Percentiles rank a stretch among this genome's conserved stretches.
These are phyloP conservation scores for Termitomyces eurrhizus DNA, from an alignment of 768 basidiomycete genomes.

Conservation along the genomic window DNA sequence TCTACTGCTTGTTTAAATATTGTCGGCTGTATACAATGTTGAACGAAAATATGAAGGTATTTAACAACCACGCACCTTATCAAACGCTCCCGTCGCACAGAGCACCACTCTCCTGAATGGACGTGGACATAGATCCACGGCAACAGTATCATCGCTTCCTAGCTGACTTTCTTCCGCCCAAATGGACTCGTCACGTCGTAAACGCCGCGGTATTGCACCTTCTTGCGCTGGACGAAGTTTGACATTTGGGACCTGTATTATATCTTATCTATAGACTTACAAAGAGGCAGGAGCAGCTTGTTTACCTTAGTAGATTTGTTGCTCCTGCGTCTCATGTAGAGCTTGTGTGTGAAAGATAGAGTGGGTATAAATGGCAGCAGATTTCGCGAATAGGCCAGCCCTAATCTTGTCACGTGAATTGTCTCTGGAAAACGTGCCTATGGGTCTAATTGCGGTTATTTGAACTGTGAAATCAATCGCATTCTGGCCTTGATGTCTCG, in stretches of 20 bases:
- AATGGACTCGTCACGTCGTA: slow-evolving; percentile 25
- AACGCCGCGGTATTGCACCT: slow-evolving; percentile 25
- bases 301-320: slow-evolving; percentile 68
- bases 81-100: slow-evolving; percentile 73
- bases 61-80: slow-evolving; percentile 54
- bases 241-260: slow-evolving; percentile 70
- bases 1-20: slow-evolving; percentile 76
- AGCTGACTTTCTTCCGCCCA: slow-evolving; percentile 48
- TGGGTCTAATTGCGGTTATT: background rate
- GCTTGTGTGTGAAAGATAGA: background rate
- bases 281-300: background rate
- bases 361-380: background rate
- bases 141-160: slow-evolving; percentile 40
- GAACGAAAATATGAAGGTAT: background rate
- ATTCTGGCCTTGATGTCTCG: slow-evolving; percentile 9
- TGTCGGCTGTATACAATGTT: slow-evolving; percentile 41
- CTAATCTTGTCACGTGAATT: slow-evolving; percentile 15
- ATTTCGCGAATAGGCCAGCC: slow-evolving; percentile 18
- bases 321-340: slow-evolving; percentile 43
- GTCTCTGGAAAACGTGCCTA: no score
- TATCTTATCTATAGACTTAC: background rate
- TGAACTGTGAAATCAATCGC: background rate
- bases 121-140: slow-evolving; percentile 52
- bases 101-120: slow-evolving; percentile 64
- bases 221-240: slow-evolving; percentile 66